Evolutionary conservation across 1,284 basidiomycete genomes (phyloP).

Genomic region (Tranzscheliella williamsii): DNA sequence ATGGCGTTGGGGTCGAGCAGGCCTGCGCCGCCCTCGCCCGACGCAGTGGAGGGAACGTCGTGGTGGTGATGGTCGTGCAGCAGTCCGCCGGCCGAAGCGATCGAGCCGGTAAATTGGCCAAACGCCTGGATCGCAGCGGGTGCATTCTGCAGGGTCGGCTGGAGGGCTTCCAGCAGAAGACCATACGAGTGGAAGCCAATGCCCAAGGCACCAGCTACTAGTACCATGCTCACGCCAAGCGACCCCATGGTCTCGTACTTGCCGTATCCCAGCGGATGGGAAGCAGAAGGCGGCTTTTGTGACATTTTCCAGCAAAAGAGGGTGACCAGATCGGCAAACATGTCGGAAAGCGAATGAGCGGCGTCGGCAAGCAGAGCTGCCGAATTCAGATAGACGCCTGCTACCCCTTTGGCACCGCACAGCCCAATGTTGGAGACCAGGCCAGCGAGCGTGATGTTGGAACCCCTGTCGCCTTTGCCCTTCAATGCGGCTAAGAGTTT

Average conservation of each 20-base stretch:
- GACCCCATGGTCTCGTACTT: constrained; percentile 95
- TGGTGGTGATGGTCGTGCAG: constrained; percentile 68
- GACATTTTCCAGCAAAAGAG: constrained; percentile 89
- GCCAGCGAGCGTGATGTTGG: constrained; percentile 66
- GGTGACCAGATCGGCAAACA: constrained; percentile 88
- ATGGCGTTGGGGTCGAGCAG: constrained; percentile 90
- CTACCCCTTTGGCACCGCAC: constrained; percentile 77
- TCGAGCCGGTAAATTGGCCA: constrained; percentile 66
- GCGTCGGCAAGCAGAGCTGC: constrained; percentile 92
- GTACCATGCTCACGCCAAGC: constrained; percentile 77
- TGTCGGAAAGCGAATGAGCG: constrained; percentile 84
- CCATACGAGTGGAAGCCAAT: constrained; percentile 89
- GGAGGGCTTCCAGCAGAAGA: constrained; percentile 72
- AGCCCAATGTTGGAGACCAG: constrained; percentile 82
- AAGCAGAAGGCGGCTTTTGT: constrained; percentile 73
- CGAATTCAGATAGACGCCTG: constrained; percentile 68
- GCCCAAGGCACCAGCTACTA: constrained; percentile 80
- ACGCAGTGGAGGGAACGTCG: constrained; percentile 11
- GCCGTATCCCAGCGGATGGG: constrained; percentile 80
- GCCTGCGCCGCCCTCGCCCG: constrained; percentile 34
- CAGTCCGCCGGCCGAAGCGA: constrained; percentile 64
- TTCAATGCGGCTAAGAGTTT: constrained; percentile 55
- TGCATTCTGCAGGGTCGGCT: constrained; percentile 61
- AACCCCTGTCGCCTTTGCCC: constrained; percentile 54
- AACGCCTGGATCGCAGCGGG: constrained; percentile 69